phyloP scores from a whole-genome alignment of 257 asterid species.

The Gentiana straminea region DNA sequence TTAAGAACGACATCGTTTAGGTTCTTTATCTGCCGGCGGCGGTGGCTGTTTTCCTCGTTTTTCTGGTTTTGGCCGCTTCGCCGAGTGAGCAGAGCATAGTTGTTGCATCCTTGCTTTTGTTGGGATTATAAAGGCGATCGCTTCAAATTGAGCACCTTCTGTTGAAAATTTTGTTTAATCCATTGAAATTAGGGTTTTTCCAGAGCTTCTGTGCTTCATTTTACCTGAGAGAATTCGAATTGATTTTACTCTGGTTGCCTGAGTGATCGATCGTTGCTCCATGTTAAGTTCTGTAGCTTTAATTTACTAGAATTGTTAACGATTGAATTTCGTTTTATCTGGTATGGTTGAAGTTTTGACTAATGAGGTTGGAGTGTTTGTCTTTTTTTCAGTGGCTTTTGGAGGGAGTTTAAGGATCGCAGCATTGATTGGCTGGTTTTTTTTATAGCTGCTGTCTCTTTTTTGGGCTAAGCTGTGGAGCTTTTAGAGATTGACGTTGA shows the following conservation, averaged over 20 bases:
- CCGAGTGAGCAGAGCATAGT: constrained; percentile 23
- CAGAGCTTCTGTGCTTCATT: background rate
- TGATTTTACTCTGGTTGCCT: background rate
- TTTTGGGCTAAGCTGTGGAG: constrained; percentile 1
- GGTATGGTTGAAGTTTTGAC: background rate
- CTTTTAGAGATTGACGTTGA: constrained; percentile 4
- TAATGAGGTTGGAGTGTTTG: constrained; percentile 1
- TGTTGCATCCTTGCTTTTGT: constrained; percentile 17
- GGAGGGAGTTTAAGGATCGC: constrained; percentile 28
- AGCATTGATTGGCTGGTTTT: constrained; percentile 14
- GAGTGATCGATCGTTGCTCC: constrained; percentile 12
- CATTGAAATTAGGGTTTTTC: constrained; percentile 11
- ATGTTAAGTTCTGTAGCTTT: background rate
- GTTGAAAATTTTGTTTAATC: background rate
- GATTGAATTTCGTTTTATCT: background rate
- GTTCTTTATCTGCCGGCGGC: constrained; percentile 60
- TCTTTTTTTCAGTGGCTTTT: constrained; percentile 27
- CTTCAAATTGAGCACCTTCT: background rate
- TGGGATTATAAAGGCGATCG: constrained; percentile 11
- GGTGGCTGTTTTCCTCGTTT: constrained; percentile 10
- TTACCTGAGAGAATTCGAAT: background rate
- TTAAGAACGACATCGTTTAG: constrained; percentile 34
- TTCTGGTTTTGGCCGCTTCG: constrained; percentile 22
- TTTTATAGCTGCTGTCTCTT: constrained; percentile 17
- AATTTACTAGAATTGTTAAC: background rate